These are phyloP conservation scores for Sporothrix protearum DNA, from an alignment of 2,329 filamentous ascomycete genomes.

Conservation along the genomic window DNA sequence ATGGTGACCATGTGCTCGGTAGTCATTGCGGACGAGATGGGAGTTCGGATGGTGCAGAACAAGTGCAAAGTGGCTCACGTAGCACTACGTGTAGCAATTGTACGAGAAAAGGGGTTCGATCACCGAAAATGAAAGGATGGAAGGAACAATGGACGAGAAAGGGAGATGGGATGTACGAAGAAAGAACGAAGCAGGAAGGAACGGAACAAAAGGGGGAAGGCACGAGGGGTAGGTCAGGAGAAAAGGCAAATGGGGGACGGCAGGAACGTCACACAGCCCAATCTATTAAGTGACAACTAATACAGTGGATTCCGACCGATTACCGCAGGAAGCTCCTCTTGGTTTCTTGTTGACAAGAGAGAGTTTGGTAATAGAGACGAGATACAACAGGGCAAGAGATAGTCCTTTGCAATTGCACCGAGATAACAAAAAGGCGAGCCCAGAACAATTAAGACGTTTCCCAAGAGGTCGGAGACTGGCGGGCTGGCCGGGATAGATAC, in stretches of 20 bases:
- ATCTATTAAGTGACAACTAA: conserved; percentile 9
- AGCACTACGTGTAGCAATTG: not conserved
- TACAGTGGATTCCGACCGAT: not conserved
- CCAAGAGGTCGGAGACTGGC: conserved; percentile 5
- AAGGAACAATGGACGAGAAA: not conserved
- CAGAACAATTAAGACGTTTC: not conserved
- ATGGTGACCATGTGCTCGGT: conserved; percentile 33
- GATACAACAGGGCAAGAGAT: conserved; percentile 10
- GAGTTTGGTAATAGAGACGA: conserved; percentile 11
- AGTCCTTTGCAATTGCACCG: not conserved
- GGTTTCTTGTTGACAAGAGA: conserved; percentile 16
- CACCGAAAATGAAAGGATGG: not conserved
- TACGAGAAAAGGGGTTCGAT: not conserved
- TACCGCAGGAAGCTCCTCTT: conserved; percentile 3
- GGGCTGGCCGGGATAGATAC: conserved; percentile 2
- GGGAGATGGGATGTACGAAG: not conserved
- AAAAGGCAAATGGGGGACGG: not conserved
- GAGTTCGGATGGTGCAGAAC: not conserved
- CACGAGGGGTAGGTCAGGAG: conserved; percentile 9
- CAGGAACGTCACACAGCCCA: conserved; percentile 18
- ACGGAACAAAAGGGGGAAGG: conserved; percentile 14
- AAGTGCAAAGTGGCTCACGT: not conserved
- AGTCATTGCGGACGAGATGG: conserved; percentile 27
- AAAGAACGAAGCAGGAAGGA: not conserved
- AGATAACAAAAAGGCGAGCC: conserved; percentile 15